Evolutionary conservation across 192 early-diverging fungal species (phyloP), one percentile per base, ranked within the genome.

Genomic region (Coemansia sp.): DNA sequence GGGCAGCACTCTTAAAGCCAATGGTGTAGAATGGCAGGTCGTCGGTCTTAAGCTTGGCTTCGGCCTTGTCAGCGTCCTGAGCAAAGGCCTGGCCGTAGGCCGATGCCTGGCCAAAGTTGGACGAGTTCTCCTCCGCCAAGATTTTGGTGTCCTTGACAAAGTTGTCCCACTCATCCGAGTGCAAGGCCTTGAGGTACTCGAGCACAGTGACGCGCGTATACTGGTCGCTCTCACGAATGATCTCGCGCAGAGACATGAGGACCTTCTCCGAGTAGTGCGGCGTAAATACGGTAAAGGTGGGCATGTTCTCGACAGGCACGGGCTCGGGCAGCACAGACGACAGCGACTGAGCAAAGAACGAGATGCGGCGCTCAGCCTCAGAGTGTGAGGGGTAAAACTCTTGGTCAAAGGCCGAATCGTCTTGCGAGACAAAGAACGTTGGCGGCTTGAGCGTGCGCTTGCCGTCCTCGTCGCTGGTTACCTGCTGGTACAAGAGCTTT

Each of bases 211-310:
- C 87, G 9, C 90, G 87, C 32, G 90, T 92, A 69, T 90, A 89
- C 67, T 90, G 83, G 65, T 94, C 93, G 65, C 91, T 90, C 72
- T 92, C 91, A 41, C 90, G 82, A 64, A 94, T 93, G 58, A 94
- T 93, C 81, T 94, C 93, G 41, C 90, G 85, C 46, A 94, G 82
- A 10, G 90, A 87, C 68, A 94, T 85, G 25, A 94, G 72, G 45
- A 92, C 92, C 84, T 94, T 93, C 72, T 94, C 93, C 48, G 88
- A 88, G 79, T 93, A 94, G 62, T 94, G 93, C 36, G 93, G 93
- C 17, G 89, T 90, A 34, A 94, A 78, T 5, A 94, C 93, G 0
- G 92, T 93, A 37, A 93, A 94, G 4, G 92, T 88, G 1, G 93
- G 93, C 91, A 93, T 94, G 62, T 90, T 90, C 42, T 90, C 89